These are phyloP conservation scores for Colletotrichum lentis DNA, from an alignment of 2,329 filamentous ascomycete species.

Conservation along the genomic window DNA sequence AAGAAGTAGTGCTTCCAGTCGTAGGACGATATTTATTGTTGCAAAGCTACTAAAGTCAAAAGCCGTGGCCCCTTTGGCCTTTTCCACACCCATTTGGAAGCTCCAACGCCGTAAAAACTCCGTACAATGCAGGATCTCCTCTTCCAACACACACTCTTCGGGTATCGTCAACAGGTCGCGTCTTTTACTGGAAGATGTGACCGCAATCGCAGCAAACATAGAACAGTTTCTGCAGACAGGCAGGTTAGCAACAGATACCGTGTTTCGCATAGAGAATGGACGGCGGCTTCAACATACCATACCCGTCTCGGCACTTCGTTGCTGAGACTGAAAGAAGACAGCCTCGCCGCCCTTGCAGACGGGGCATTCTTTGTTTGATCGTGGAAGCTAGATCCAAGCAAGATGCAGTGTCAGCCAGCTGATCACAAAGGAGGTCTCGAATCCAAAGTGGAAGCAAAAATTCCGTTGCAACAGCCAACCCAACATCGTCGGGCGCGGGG, in stretches of 20 bases:
- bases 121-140: constrained; percentile 22
- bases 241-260: constrained; percentile 40
- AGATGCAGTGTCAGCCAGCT: constrained; percentile 55
- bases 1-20: background rate
- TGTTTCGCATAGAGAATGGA: background rate
- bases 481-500: constrained; percentile 1
- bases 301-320: constrained; percentile 94
- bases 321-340: constrained; percentile 98
- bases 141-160: constrained; percentile 16
- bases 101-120: constrained; percentile 29
- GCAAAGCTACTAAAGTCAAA: constrained; percentile 1
- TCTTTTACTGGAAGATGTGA: constrained; percentile 75
- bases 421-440: constrained; percentile 36
- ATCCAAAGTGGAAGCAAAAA: constrained; percentile 38
- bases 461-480: constrained; percentile 36
- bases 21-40: background rate
- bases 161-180: constrained; percentile 42
- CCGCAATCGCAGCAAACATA: constrained; percentile 95
- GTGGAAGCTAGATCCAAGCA: constrained; percentile 76
- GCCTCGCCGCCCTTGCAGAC: constrained; percentile 86
- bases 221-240: constrained; percentile 75
- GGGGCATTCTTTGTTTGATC: constrained; percentile 85
- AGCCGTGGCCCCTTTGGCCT: constrained; percentile 14
- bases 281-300: constrained; percentile 73
- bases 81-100: constrained; percentile 6